Evolutionary conservation across 2,329 filamentous ascomycete genomes (phyloP), one percentile per base, ranked within the genome.

Genomic region (Sarocladium oryzae): DNA sequence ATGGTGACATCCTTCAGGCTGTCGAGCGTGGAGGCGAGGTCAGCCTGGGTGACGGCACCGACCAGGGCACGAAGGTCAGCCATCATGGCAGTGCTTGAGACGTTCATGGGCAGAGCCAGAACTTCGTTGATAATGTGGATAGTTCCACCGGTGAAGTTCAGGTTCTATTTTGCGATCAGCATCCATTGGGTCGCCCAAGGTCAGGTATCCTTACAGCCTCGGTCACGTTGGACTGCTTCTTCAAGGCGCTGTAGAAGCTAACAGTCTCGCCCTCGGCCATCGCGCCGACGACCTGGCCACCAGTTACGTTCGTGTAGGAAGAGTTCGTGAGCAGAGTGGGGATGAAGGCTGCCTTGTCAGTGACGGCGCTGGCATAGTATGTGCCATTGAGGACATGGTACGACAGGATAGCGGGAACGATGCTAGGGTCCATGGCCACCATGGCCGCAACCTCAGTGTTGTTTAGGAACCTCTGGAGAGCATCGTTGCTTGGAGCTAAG

Each of bases 301-400:
- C 66, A 1, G 71, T 70, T 20, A 61, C 64, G 37, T 77, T 66
- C 20, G 71, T 59, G 8, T 72, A 74, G 16, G 66, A 64, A 15
- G 65, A 53, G 50, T 73, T 73, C 18, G 51, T 56, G 51, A 85
- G 66, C 7, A 76, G 50, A 1, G 70, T 73, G 3, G 63, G 64
- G 24, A 72, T 57, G 38, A 73, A 69, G 2, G 60, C 52, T 0
- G 67, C 55, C 1, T 58, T 57, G 1, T 59, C 58, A n/a, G 61
- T 65, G 3, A 62, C 54, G 7, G 60, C 56, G 49, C 72, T 65
- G 4, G 61, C 61, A 23, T 61, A 64, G 20, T 67, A 67, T 0
- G 65, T 72, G 28, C 72, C 74, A 46, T 74, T 70, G 45, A 84
- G 65, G 41, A 84, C 72, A 61, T 85, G 81, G 66, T 85, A 85